phyloP scores from a whole-genome alignment of 257 asterid genomes.

The Eucommia ulmoides region DNA sequence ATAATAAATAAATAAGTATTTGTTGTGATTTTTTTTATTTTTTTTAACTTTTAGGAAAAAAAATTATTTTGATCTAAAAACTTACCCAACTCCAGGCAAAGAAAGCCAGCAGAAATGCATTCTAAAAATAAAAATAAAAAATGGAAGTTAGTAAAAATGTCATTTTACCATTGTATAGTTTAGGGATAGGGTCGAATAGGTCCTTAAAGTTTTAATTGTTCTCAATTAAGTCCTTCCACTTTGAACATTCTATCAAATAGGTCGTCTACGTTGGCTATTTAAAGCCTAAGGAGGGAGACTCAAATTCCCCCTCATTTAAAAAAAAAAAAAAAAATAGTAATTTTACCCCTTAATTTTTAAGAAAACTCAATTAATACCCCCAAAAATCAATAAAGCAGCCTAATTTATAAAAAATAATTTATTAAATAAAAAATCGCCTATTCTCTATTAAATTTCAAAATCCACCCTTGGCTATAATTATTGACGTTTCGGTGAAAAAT shows the following conservation, averaged over 20 bases:
- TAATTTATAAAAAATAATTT: background rate
- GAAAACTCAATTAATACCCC: background rate
- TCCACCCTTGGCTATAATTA: too few species aligned
- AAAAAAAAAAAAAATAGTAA: too few species aligned
- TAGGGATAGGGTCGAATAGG: too few species aligned
- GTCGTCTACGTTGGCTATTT: background rate
- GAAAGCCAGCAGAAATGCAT: conserved; percentile 63
- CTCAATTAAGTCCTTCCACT: background rate
- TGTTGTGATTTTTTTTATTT: background rate
- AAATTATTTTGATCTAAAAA: background rate
- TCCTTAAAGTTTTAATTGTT: background rate
- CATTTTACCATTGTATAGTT: too few species aligned
- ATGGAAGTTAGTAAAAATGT: background rate
- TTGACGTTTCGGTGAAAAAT: too few species aligned
- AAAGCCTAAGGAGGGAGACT: background rate
- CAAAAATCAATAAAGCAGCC: background rate
- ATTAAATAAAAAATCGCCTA: background rate
- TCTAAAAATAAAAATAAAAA: conserved; percentile 17
- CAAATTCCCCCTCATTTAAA: too few species aligned
- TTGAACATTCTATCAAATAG: background rate
- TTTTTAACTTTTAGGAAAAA: background rate
- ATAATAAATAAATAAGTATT: background rate
- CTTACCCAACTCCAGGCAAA: conserved; percentile 65
- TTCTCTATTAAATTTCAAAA: too few species aligned
- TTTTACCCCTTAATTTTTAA: background rate